Percentiles rank a stretch among this genome's conserved stretches.
phyloP scores from a whole-genome alignment of 2,329 filamentous ascomycete species.

The Venturia pyrina region DNA sequence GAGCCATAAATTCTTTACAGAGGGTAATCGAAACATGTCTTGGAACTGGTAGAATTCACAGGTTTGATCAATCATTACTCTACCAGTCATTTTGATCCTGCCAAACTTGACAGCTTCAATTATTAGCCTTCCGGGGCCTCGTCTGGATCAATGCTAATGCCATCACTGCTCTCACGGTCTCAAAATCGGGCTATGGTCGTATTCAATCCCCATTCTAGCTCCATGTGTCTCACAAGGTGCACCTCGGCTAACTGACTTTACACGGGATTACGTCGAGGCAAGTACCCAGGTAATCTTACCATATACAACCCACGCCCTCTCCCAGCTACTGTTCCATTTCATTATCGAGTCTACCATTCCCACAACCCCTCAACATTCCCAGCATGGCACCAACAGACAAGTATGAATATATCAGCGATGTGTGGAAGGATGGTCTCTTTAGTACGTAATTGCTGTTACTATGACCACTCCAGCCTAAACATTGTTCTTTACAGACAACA shows the following conservation, averaged over 20 bases:
- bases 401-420: constrained; percentile 61
- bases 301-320: no score
- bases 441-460: constrained; percentile 39
- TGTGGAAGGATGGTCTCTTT: constrained; percentile 84
- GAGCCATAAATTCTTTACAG: no score
- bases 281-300: no score
- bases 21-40: no score
- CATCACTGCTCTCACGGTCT: neutral
- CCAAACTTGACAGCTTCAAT: neutral
- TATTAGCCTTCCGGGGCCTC: neutral
- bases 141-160: neutral
- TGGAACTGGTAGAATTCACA: neutral
- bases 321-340: no score
- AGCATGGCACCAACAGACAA: neutral
- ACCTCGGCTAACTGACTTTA: neutral
- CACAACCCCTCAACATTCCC: neutral
- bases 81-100: neutral
- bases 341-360: no score
- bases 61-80: neutral
- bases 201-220: neutral
- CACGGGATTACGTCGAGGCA: neutral
- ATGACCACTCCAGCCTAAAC: neutral
- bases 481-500: constrained; percentile 51
- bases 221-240: neutral
- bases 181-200: neutral